These are phyloP conservation scores for Pythium sp. DNA, from an alignment of 352 stramenopile genomes.

Conservation along the genomic window DNA sequence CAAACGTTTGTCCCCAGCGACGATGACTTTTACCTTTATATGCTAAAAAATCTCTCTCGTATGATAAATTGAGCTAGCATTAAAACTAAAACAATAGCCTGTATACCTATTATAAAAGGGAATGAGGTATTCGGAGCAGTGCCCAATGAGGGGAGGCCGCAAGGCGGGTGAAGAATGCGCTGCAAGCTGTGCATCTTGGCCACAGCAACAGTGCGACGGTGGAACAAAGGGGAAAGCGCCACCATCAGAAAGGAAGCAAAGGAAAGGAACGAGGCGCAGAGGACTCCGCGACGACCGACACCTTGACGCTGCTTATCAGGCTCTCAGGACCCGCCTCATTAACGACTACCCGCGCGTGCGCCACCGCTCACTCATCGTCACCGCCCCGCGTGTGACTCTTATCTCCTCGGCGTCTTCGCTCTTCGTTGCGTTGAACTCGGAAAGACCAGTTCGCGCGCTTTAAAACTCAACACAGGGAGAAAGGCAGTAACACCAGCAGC, in stretches of 20 bases:
- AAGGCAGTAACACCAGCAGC: not conserved
- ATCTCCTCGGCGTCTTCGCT: not conserved
- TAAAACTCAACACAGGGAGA: not conserved
- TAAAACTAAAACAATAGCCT: not conserved
- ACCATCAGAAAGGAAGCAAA: not conserved
- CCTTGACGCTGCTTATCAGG: not conserved
- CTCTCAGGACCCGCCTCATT: not conserved
- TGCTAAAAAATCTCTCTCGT: not conserved
- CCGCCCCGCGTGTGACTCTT: not conserved
- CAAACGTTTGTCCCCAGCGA: not conserved
- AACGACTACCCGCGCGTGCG: not conserved
- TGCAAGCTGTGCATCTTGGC: not conserved
- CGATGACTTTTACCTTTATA: not conserved
- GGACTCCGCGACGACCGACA: not conserved
- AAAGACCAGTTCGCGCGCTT: not conserved
- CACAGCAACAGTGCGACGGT: not conserved
- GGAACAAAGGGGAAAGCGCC: slow-evolving; percentile 2
- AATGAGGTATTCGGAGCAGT: slow-evolving; percentile 5
- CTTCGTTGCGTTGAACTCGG: not conserved
- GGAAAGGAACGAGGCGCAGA: not conserved
- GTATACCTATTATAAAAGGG: not conserved
- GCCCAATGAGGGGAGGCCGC: not conserved
- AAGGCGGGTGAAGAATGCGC: not conserved
- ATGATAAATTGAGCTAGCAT: not conserved
- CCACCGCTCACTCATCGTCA: not conserved